Evolutionary conservation across 768 basidiomycete genomes (phyloP), one percentile per base, ranked within the genome.

Genomic region (Boletus eberwhitei): DNA sequence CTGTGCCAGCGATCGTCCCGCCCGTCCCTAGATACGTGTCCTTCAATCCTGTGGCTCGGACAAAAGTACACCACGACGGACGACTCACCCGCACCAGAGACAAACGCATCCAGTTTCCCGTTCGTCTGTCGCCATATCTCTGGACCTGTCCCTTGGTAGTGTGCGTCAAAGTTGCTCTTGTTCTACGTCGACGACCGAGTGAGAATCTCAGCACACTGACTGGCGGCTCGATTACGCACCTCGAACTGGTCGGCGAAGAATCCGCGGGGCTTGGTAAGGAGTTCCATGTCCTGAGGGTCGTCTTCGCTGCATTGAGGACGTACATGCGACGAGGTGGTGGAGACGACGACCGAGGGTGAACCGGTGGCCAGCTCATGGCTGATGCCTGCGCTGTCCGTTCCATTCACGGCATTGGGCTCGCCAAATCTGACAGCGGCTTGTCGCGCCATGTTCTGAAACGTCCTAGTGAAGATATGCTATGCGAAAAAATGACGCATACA

Each of bases 201-300:
- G 26, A 50, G 55, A 8, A 36, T 29, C 13, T 12, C 31, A n/a
- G 7, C 22, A 6, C 29, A n/a, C 8, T 11, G 17, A 16, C 16
- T 43, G 9, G 21, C 0, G 16, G 29, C 34, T 37, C 8, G 16
- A 6, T 17, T 21, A 42, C 59, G 14, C 48, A 82, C 83, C 71
- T 98, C 96, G 54, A 99, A 98, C 71, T 99, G 97, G 68, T 99
- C 93, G 5, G 93, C 93, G 63, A 98, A 99, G 73, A 87, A 90
- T 0, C 94, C 96, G 58, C 90, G 76, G 4, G 90, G 88, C 62
- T 79, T 78, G 47, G 63, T 70, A 17, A 74, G 56, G 22, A 81
- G 70, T 39, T 79, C 77, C 43, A 74, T 75, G 3, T 79, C 74
- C 34, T 71, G 59, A 21, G 71, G 72, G 26, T 72, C 73, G 17